Evolutionary conservation across 441 rosid species (phyloP), one percentile per base, ranked within the genome.

Genomic region (Pelargonium australe): DNA sequence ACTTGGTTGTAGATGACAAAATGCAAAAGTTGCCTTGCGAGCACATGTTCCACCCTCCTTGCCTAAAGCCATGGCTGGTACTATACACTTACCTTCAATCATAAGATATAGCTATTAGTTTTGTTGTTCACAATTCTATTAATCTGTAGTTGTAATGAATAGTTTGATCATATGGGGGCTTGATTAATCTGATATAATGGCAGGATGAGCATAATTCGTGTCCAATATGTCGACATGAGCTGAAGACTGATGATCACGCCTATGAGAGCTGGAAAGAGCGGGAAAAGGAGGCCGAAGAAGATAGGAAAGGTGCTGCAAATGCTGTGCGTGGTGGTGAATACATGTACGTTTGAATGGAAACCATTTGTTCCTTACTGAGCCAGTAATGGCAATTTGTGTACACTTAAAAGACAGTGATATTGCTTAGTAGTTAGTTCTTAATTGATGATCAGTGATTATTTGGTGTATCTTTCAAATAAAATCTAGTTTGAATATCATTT

Each of bases 41-140:
- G 76, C 98, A 91, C 77, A 85, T 85, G 0, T 91, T 84, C 70
- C 96, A 93, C 74, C 98, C 98, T 70, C 89, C 96, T 66, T 93
- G 98, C 80, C 75, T 87, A 71, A 93, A 93, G 83, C 96, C 97
- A 63, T 93, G 97, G 98, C 95, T 89, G 96, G 98, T 92, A 83
- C 77, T 49, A 25, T 57, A 31, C 45, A 47, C 64, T 23, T 5
- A 25, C 55, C 68, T 9, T 44, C 13, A 11, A 28, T 28, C 23
- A 28, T 28, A 28, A 28, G 2, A 28, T 28, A 28, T 1, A 28
- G 31, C 31, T 28, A 28, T 28, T 28, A 28, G 31, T 28, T 28
- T 28, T 28, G 31, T 28, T 28, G 31, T 0, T 28, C 31, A 28
- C 31, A 28, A 0, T 28, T 28, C 31, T 28, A 1, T 28, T 2